Evolutionary conservation across 371 early-diverging fungal species (phyloP).

Genomic region (Mortierella sp.): DNA sequence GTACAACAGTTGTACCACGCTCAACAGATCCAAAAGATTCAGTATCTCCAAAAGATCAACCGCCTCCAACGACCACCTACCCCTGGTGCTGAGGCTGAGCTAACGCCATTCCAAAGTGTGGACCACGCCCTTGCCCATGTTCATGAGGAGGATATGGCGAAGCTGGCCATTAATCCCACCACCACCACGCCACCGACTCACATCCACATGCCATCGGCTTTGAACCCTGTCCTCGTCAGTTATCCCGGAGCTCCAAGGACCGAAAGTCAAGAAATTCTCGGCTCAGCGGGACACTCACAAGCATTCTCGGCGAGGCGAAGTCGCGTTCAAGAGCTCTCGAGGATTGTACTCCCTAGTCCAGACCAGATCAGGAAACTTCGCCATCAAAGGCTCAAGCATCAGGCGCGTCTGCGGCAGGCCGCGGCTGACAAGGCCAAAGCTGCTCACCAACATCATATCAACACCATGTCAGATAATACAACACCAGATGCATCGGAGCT

Average conservation of each 20-base stretch:
- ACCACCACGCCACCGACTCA: too few relatives aligned
- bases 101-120: too few relatives aligned
- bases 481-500: not conserved
- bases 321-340: conserved; percentile 14
- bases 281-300: not conserved
- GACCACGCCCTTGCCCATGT: not conserved
- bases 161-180: conserved; percentile 21
- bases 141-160: conserved; percentile 9
- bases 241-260: too few relatives aligned
- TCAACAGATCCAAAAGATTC: conserved; percentile 42
- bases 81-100: not conserved
- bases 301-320: not conserved
- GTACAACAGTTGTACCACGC: conserved; percentile 33
- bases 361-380: conserved; percentile 39
- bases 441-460: not conserved
- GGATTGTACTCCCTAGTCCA: conserved; percentile 27
- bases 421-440: conserved; percentile 8
- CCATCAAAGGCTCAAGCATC: conserved; percentile 36
- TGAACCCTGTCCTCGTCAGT: too few relatives aligned
- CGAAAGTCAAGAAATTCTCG: conserved; percentile 14
- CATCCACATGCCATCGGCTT: conserved; percentile 39
- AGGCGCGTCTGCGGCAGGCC: conserved; percentile 39
- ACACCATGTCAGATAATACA: not conserved
- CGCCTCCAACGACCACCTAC: conserved; percentile 13
- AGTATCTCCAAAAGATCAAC: conserved; percentile 30